Conservation (phyloP, 768 basidiomycete species). For the Boletus subcaerulescens region DNA sequence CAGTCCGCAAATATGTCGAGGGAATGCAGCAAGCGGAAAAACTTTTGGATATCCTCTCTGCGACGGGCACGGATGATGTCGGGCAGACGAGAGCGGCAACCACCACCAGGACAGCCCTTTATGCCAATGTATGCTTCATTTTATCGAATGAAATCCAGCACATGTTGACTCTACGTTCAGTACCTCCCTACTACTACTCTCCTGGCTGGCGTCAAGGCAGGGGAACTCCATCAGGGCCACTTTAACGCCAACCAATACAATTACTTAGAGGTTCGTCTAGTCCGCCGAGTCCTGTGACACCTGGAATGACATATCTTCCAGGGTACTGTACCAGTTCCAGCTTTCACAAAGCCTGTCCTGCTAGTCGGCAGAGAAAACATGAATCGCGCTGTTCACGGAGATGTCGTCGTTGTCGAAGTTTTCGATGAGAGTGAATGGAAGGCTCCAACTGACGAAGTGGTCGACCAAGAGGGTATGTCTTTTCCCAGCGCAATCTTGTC, state of each 20-base stretch:
- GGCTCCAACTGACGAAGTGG: conserved; percentile 85
- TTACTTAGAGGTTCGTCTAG: conserved; percentile 73
- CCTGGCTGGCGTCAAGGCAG: conserved; percentile 80
- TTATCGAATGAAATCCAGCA: background rate
- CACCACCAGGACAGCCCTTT: conserved; percentile 58
- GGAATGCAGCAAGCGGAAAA: conserved; percentile 60
- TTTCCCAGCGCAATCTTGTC: background rate
- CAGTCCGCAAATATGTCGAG: conserved; percentile 81
- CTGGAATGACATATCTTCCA: conserved; percentile 26
- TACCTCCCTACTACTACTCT: conserved; percentile 74
- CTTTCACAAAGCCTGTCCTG: conserved; percentile 74
- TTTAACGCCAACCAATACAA: conserved; percentile 96
- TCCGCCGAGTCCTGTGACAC: background rate
- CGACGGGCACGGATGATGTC: conserved; percentile 56
- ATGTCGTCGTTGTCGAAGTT: conserved; percentile 87
- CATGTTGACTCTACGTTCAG: conserved; percentile 37
- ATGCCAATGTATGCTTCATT: conserved; percentile 60
- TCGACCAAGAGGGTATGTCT: conserved; percentile 83
- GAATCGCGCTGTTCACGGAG: conserved; percentile 94
- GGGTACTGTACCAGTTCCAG: conserved; percentile 79
- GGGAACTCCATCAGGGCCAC: conserved; percentile 84
- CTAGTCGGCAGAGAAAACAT: conserved; percentile 88
- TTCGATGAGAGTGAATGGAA: conserved; percentile 90
- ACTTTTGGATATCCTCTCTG: conserved; percentile 80
- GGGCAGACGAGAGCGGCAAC: conserved; percentile 58